Conservation (phyloP, 1,284 basidiomycete species). For the Trametes hirsuta region DNA sequence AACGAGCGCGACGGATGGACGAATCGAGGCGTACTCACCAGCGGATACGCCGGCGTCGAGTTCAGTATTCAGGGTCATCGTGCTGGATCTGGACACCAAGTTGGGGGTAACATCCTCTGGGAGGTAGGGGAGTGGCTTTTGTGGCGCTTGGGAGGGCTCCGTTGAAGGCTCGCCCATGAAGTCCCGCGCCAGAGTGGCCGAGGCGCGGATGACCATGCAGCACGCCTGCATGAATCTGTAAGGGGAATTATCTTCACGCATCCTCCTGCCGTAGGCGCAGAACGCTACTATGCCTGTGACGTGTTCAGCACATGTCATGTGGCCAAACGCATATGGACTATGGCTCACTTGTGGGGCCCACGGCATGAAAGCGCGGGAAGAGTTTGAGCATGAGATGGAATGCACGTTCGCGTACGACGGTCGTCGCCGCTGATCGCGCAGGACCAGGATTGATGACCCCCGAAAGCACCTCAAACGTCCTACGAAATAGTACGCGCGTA, state of each 20-base stretch:
- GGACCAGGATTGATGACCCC: constrained; percentile 9
- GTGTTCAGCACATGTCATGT: too few relatives aligned
- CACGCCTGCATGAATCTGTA: constrained; percentile 21
- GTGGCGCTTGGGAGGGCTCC: background rate
- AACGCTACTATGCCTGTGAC: constrained; percentile 15
- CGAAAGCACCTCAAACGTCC: constrained; percentile 20
- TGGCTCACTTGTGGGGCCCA: constrained; percentile 17
- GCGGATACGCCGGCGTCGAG: too few relatives aligned
- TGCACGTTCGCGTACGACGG: constrained; percentile 18
- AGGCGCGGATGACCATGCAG: constrained; percentile 21
- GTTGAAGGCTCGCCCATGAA: background rate
- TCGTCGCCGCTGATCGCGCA: background rate
- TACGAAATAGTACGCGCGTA: constrained; percentile 7
- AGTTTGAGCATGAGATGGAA: constrained; percentile 24
- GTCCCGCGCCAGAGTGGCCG: constrained; percentile 11
- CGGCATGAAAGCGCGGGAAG: constrained; percentile 21
- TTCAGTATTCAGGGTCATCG: background rate
- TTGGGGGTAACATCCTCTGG: background rate
- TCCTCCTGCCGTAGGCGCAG: constrained; percentile 20
- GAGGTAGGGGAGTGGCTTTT: background rate
- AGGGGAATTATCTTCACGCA: constrained; percentile 18
- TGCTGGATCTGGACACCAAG: background rate
- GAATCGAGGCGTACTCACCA: constrained; percentile 15
- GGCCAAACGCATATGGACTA: background rate
- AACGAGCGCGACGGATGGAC: constrained; percentile 6